Conservation (phyloP, 306 rosid genomes). For the Vigna mungo region DNA sequence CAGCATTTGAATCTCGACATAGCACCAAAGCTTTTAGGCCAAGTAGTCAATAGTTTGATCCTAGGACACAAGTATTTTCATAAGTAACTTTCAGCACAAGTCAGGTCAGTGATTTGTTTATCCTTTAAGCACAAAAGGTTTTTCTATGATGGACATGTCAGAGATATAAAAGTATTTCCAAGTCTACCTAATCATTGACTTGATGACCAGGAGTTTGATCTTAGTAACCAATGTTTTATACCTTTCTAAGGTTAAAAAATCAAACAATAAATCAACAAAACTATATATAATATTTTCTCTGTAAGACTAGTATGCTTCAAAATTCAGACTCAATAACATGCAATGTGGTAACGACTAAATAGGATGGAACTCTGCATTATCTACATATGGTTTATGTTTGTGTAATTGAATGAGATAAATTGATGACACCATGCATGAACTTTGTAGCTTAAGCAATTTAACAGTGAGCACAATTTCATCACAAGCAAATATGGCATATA, state of each 20-base stretch:
- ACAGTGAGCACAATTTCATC: background rate
- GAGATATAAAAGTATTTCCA: constrained; percentile 2
- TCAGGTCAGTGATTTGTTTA: background rate
- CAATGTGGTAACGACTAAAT: background rate
- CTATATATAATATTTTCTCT: background rate
- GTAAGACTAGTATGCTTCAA: background rate
- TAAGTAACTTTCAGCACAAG: constrained; percentile 7
- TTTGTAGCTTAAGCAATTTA: background rate
- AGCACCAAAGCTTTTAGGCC: background rate
- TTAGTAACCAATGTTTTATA: too few relatives aligned
- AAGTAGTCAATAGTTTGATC: background rate
- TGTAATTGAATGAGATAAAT: background rate
- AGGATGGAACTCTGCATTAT: constrained; percentile 2
- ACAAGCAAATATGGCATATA: constrained; percentile 1
- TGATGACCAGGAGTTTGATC: constrained; percentile 5
- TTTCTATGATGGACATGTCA: constrained; percentile 4
- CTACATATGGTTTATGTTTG: background rate
- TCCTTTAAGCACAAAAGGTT: constrained; percentile 7
- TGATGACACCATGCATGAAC: background rate
- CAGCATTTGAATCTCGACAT: constrained; percentile 4
- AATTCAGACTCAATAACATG: constrained; percentile 3
- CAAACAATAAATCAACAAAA: background rate
- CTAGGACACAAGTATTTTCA: background rate
- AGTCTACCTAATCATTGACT: constrained; percentile 7
- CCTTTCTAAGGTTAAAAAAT: background rate